Evolutionary conservation across 495 filamentous ascomycete genomes (phyloP).

Genomic region (Coniosporium apollinis): DNA sequence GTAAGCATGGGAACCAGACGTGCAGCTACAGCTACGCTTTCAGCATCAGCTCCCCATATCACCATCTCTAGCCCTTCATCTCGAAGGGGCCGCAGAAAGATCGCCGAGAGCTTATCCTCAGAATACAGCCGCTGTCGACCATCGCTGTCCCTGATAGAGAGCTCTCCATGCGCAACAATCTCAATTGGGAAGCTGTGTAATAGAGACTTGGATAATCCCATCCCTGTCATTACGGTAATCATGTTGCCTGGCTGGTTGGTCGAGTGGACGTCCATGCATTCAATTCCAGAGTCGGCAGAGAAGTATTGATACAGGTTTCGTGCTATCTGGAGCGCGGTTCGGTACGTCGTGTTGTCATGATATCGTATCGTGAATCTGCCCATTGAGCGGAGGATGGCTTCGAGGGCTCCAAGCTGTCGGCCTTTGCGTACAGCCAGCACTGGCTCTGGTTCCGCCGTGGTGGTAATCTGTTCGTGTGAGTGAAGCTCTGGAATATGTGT

Average conservation of each 20-base stretch:
- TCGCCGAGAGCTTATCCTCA: constrained; percentile 26
- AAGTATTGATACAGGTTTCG: constrained; percentile 45
- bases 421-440: constrained; percentile 22
- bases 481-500: not conserved
- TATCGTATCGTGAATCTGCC: constrained; percentile 29
- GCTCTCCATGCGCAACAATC: not conserved
- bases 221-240: constrained; percentile 18
- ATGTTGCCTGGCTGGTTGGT: constrained; percentile 9
- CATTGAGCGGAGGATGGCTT: constrained; percentile 31
- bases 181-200: constrained; percentile 8
- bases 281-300: constrained; percentile 35
- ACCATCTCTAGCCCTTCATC: constrained; percentile 34
- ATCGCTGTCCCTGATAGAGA: constrained; percentile 9
- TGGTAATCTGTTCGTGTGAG: too few species aligned
- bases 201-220: not conserved
- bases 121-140: constrained; percentile 1
- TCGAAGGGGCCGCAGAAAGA: constrained; percentile 31
- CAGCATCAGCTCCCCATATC: constrained; percentile 34
- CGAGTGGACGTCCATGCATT: too few species aligned
- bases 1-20: constrained; percentile 39
- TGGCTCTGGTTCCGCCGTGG: too few species aligned
- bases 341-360: constrained; percentile 14
- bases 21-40: constrained; percentile 33
- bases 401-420: constrained; percentile 32
- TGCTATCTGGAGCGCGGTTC: constrained; percentile 36